Percentiles rank a stretch among this genome's conserved stretches.
Conservation (phyloP, 495 filamentous ascomycete genomes). For the Glonium stellatum region DNA sequence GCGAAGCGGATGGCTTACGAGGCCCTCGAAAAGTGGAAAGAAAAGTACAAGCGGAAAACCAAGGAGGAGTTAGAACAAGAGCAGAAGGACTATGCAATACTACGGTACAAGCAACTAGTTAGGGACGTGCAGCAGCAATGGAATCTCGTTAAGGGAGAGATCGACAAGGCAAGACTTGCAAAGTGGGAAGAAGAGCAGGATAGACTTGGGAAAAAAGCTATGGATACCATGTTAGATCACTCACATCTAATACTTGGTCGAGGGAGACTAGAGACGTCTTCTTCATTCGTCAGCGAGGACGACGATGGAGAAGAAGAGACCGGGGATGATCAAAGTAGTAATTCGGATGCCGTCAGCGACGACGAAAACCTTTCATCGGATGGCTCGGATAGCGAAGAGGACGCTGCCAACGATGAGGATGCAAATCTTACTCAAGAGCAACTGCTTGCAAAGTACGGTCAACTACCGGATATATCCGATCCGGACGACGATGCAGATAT, state of each 20-base stretch:
- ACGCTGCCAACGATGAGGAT: slow-evolving; percentile 26
- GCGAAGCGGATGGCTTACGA: slow-evolving; percentile 57
- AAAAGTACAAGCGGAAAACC: slow-evolving; percentile 57
- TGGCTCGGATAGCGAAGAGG: slow-evolving; percentile 22
- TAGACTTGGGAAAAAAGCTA: slow-evolving; percentile 66
- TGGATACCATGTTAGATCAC: slow-evolving; percentile 74
- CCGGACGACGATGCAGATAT: slow-evolving; percentile 62
- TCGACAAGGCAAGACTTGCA: slow-evolving; percentile 63
- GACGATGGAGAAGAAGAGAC: slow-evolving; percentile 23
- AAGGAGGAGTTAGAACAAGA: slow-evolving; percentile 61
- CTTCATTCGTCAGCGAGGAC: slow-evolving; percentile 25
- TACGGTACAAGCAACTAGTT: slow-evolving; percentile 58
- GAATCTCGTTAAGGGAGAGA: slow-evolving; percentile 67
- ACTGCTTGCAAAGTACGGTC: slow-evolving; percentile 23
- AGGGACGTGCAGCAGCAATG: slow-evolving; percentile 68
- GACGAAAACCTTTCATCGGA: slow-evolving; percentile 32
- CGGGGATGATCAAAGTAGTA: slow-evolving; percentile 2
- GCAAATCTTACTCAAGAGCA: slow-evolving; percentile 20
- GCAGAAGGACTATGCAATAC: slow-evolving; percentile 32
- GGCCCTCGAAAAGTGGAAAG: slow-evolving; percentile 50
- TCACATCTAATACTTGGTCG: slow-evolving; percentile 26
- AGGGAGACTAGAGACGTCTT: slow-evolving; percentile 31
- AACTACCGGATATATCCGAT: slow-evolving; percentile 26
- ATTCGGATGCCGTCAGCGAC: slow-evolving; percentile 26
- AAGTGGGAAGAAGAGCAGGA: slow-evolving; percentile 85